Base-by-base conservation (phyloP, 75 land plant species). In the Sequoiadendron giganteum region DNA sequence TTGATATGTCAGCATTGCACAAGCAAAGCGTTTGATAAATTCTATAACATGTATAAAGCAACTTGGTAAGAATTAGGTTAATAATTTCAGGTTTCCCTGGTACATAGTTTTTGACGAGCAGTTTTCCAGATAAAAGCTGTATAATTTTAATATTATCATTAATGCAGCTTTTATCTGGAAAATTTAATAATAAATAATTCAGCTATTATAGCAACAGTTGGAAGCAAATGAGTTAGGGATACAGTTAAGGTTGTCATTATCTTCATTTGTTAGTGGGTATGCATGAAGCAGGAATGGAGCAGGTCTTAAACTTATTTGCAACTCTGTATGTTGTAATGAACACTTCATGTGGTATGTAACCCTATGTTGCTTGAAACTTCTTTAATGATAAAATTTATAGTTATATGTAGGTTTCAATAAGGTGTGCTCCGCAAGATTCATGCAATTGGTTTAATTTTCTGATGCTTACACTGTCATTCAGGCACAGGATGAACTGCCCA, bases 401-500 rank as follows among this genome's bases (percentile, higher is more conserved):
- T 40, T 43, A 40, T 61, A 13, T 52, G 16, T 72, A 14, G 40
- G 1, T 58, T 21, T 86, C 18, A n/a, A 47, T 10, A 15, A 25
- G 34, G 32, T 73, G 40, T 21, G 86, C 43, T 18, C 34, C 36
- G 48, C 2, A 45, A 38, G 45, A 25, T 55, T 19, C 36, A 38
- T 47, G 45, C 34, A 14, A 21, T 49, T 9, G 75, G 40, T 42
- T 43, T 25, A 34, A 40, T 32, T 36, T 83, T 42, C 81, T 56
- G n/a, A 19, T 65, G 28, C 28, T 38, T 48, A 10, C 55, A 40
- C 30, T 78, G 76, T 77, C 68, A 30, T 89, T 39, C 92, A 94
- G 95, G 95, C 95, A 94, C 87, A 83, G 95, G 81, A 91, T 93
- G 93, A 94, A 94, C 87, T 94, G 95, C 81, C 88, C 87, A 61